Base-by-base conservation (phyloP, 306 rosid species). In the Arachis stenosperma region DNA sequence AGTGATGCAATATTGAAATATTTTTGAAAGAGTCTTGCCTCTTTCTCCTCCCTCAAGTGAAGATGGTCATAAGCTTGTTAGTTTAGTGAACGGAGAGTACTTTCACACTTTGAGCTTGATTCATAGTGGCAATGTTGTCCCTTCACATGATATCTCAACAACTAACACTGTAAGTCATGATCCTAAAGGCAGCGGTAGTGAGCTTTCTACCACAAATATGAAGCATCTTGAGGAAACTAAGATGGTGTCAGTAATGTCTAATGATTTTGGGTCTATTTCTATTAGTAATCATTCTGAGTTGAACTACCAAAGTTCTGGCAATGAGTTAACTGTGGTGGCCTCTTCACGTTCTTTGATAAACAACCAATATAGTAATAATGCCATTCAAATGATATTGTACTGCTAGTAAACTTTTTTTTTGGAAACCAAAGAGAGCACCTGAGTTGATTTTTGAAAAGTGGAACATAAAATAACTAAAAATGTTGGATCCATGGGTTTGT, bases 1-100 rank as follows among this genome's bases (percentile, higher is more conserved):
- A 76, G 81, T 87, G 70, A 65, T 86, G 41, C 87, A 73, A 48
- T 86, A 88, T 61, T 95, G 99, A 97, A 80, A 77, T 72, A 54
- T 94, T 63, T 86, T 92, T 67, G 87, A 67, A 78, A 86, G 81
- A 61, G 50, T 80, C 74, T 69, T 85, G 54, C 77, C 87, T 68
- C 77, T 78, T 67, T 61, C 86, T 76, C 63, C 82, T 61, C 60
- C 80, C 33, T 41, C 50, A 50, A 76, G 72, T 61, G 79, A 76
- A 75, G 86, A 75, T 62, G 76, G 36, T 43, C 42, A 8, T 47
- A 74, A 42, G 53, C 66, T 74, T 29, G 54, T 61, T 59, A 73
- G 60, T 76, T 70, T 61, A 76, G 69, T 70, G 69, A 78, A 81
- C 78, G 65, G 52, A 63, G 87, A 75, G 58, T 69, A 69, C 44